Evolutionary conservation across 2,329 filamentous ascomycete species (phyloP), one percentile per base, ranked within the genome.

Genomic region (Arthrobotrys musiformis): DNA sequence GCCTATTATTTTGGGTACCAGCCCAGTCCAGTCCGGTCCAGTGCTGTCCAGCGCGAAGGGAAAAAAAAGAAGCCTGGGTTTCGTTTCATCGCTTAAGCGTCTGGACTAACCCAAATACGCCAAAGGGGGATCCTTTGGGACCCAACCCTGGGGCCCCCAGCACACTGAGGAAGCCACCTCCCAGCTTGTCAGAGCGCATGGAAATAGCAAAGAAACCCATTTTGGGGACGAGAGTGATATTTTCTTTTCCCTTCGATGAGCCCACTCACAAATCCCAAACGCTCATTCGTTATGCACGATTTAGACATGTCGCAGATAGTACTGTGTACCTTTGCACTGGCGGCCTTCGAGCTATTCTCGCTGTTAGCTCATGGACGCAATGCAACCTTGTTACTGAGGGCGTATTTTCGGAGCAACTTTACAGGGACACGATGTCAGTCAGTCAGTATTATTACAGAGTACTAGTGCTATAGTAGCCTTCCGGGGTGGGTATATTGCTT

Each of bases 41-140:
- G n/a, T n/a, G n/a, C n/a, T n/a, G n/a, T 58, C n/a, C 54, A 58
- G 54, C 33, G 40, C 19, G 15, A 44, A n/a, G n/a, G n/a, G n/a
- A n/a, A 30, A 56, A 13, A 42, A 42, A 42, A 42, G 17, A 17
- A 26, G 60, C 62, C 70, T 62, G 56, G 52, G 62, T 74, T 68
- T 64, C 58, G 63, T 69, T 69, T 76, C 64, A 52, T 52, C 72
- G 72, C 64, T 76, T 76, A 76, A 74, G 62, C 72, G 72, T 69
- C 26, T 75, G 58, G 70, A 62, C 54, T 58, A 61, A 40, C 62
- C 70, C 33, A 22, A 69, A 63, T 24, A 46, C 52, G 54, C 56
- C 70, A 69, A 68, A 61, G 33, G 63, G 63, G 26, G 46, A 52
- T 33, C 33, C 15, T 30, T 40, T 24, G 30, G 30, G 42, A 24